Evolutionary conservation across 2,329 filamentous ascomycete species (phyloP).

Genomic region (Fusarium acutatum): DNA sequence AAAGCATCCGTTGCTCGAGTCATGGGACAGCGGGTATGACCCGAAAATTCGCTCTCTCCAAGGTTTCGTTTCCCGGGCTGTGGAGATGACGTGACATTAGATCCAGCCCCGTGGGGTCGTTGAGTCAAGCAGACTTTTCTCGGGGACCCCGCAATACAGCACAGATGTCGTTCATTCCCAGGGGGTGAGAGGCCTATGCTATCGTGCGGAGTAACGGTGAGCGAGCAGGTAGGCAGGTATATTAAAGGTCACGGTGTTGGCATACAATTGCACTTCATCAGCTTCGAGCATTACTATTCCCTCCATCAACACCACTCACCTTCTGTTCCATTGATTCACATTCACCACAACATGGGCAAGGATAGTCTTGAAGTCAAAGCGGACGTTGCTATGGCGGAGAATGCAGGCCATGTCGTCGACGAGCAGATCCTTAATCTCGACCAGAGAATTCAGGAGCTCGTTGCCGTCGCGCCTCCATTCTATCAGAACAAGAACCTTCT

Average conservation of each 20-base stretch:
- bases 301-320: not conserved
- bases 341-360: not conserved
- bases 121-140: not conserved
- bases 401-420: not conserved
- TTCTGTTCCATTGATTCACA: no score
- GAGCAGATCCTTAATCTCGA: not conserved
- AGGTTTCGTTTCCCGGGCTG: not conserved
- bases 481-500: slow-evolving; percentile 10
- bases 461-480: not conserved
- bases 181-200: no score
- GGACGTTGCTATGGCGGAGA: not conserved
- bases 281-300: fast-evolving
- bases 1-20: not conserved
- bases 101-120: not conserved
- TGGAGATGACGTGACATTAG: not conserved
- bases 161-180: no score
- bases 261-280: no score
- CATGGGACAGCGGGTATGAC: fast-evolving
- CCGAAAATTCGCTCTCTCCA: not conserved
- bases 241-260: not conserved
- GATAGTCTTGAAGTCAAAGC: not conserved
- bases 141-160: not conserved
- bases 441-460: not conserved
- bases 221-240: not conserved
- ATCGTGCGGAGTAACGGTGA: not conserved